These are phyloP conservation scores for Tetrapisispora nanseiensis DNA, from an alignment of 805 yeast genomes.

Conservation along the genomic window DNA sequence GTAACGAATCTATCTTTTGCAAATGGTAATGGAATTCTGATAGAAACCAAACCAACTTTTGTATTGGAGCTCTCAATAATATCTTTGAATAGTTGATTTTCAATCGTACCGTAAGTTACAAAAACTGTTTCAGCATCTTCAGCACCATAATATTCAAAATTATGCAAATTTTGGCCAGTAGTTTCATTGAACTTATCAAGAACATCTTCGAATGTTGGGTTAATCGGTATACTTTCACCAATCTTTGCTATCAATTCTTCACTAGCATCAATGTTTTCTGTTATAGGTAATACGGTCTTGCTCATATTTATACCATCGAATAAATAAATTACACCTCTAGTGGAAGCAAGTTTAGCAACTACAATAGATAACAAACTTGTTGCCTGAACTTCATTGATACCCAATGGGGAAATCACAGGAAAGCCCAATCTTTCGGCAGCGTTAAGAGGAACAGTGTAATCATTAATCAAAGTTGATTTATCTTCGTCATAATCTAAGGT, in stretches of 20 bases:
- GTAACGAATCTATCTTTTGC: constrained; percentile 49
- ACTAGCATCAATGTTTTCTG: constrained; percentile 7
- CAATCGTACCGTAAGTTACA: constrained; percentile 70
- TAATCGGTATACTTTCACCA: constrained; percentile 6
- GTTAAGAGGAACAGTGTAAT: constrained; percentile 51
- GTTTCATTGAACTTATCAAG: constrained; percentile 22
- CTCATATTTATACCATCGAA: constrained; percentile 63
- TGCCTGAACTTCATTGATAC: constrained; percentile 55
- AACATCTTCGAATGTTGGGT: constrained; percentile 19
- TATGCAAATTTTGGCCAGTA: constrained; percentile 18
- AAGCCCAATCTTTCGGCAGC: constrained; percentile 54
- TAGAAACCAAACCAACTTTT: constrained; percentile 55
- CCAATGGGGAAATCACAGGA: constrained; percentile 62
- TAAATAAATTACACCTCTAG: constrained; percentile 48
- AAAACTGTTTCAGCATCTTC: constrained; percentile 58
- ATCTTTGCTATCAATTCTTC: constrained; percentile 9
- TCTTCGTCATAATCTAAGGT: constrained; percentile 60
- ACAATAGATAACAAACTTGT: constrained; percentile 55
- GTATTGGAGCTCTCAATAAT: constrained; percentile 31
- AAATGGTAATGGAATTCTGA: constrained; percentile 77
- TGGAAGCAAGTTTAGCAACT: constrained; percentile 37
- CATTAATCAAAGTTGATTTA: constrained; percentile 45
- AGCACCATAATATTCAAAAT: constrained; percentile 49
- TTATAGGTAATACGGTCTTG: constrained; percentile 15
- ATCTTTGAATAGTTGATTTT: constrained; percentile 43